A percentile compares a stretch with the other conserved stretches of the same genome.
Evolutionary conservation across 2,329 filamentous ascomycete genomes (phyloP).

Genomic region (Aspergillus flavus): DNA sequence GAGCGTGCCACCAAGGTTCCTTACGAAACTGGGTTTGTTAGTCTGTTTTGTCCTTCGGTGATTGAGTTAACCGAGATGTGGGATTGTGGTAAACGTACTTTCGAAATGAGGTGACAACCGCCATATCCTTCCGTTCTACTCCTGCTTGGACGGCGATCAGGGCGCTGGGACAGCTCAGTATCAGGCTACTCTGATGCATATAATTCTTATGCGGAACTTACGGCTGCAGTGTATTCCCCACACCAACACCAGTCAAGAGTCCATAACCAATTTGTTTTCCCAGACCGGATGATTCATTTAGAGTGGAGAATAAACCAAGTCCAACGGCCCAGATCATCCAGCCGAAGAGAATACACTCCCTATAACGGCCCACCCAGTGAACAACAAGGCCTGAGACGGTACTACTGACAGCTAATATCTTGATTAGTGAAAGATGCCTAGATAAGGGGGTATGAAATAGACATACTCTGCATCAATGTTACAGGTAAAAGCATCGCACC

Average conservation of each 20-base stretch:
- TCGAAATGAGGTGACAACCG: conserved; percentile 42
- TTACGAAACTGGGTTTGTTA: conserved; percentile 37
- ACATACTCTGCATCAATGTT: conserved; percentile 48
- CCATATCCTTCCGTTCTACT: conserved; percentile 44
- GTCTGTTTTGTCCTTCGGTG: background rate
- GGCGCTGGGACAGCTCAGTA: conserved; percentile 16
- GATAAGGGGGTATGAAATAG: background rate
- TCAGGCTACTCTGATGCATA: background rate
- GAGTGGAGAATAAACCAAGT: conserved; percentile 56
- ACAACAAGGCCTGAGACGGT: conserved; percentile 57
- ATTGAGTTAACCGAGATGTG: background rate
- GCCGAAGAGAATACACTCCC: conserved; percentile 58
- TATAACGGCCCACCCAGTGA: conserved; percentile 56
- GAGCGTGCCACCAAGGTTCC: conserved; percentile 45
- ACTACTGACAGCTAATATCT: conserved; percentile 46
- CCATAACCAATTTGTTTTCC: conserved; percentile 60
- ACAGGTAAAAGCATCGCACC: conserved; percentile 56
- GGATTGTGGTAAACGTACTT: conserved; percentile 26
- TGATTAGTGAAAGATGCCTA: conserved; percentile 29
- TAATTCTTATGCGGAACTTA: conserved; percentile 12
- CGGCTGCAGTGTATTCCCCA: conserved; percentile 57
- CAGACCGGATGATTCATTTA: conserved; percentile 51
- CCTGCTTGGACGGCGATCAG: conserved; percentile 46
- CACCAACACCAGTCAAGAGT: conserved; percentile 55
- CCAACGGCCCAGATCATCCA: conserved; percentile 57